Conservation (phyloP, 2,329 filamentous ascomycete species). For the Lachnellula occidentalis region DNA sequence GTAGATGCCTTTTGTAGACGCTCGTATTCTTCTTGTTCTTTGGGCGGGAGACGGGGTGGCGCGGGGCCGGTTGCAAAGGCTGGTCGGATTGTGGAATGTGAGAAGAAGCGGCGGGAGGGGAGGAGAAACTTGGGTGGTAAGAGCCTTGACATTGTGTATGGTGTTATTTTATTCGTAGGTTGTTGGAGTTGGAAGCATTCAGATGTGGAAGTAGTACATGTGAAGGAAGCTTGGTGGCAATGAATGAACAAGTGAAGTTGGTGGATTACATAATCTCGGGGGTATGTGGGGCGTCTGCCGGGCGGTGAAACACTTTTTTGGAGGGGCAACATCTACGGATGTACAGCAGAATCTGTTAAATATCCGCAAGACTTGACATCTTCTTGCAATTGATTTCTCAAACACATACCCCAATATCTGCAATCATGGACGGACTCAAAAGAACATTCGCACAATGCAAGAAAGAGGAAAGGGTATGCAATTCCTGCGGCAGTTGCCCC, state of each 20-base stretch:
- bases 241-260: background rate
- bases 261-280: constrained; percentile 3
- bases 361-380: background rate
- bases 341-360: constrained; percentile 4
- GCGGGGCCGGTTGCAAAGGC: constrained; percentile 53
- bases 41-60: constrained; percentile 80
- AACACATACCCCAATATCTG: constrained; percentile 3
- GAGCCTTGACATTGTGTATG: constrained; percentile 24
- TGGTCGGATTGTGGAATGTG: constrained; percentile 23
- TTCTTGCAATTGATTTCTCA: constrained; percentile 16
- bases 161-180: background rate
- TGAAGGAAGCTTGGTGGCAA: background rate
- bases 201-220: background rate
- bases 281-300: constrained; percentile 3
- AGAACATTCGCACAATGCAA: constrained; percentile 52
- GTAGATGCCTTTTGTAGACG: constrained; percentile 73
- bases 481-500: background rate
- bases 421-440: constrained; percentile 44
- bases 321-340: constrained; percentile 14
- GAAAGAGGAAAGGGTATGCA: constrained; percentile 40
- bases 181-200: background rate
- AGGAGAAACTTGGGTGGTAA: constrained; percentile 24
- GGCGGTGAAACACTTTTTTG: constrained; percentile 19
- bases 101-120: constrained; percentile 26
- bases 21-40: constrained; percentile 88